These are phyloP conservation scores for Aureobasidium sp. DNA, from an alignment of 2,329 filamentous ascomycete genomes.

Conservation along the genomic window DNA sequence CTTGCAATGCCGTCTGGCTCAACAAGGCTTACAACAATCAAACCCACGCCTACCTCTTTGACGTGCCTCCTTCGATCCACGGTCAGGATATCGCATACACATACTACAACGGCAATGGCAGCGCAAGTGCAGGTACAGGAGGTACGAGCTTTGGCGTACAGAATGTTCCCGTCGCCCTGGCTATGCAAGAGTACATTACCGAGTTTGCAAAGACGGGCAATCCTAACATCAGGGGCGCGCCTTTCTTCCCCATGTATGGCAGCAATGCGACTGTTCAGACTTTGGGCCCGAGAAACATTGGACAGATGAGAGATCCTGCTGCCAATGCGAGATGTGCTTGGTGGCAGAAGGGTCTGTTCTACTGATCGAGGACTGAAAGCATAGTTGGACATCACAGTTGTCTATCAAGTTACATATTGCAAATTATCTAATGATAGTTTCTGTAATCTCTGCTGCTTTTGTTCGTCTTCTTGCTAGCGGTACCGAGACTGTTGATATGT, in stretches of 20 bases:
- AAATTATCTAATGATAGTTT: background rate
- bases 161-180: conserved; percentile 32
- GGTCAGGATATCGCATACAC: conserved; percentile 47
- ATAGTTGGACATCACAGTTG: background rate
- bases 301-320: conserved; percentile 40
- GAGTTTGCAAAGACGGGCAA: conserved; percentile 36
- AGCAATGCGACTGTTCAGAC: conserved; percentile 37
- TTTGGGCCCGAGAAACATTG: conserved; percentile 31
- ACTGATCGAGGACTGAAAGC: background rate
- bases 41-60: conserved; percentile 48
- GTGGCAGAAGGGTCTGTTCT: conserved; percentile 47
- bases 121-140: conserved; percentile 14
- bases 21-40: conserved; percentile 40
- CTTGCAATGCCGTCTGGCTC: conserved; percentile 49
- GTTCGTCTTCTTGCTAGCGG: background rate
- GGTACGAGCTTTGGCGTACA: background rate
- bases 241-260: conserved; percentile 43
- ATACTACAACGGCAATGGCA: conserved; percentile 40
- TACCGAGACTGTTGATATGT: background rate
- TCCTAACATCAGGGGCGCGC: conserved; percentile 34
- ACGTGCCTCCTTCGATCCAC: conserved; percentile 47
- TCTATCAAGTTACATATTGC: background rate
- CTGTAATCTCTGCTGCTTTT: background rate
- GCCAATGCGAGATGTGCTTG: conserved; percentile 45
- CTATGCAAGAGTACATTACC: conserved; percentile 41